A percentile compares a stretch with the other conserved stretches of the same genome.
Conservation (phyloP, 306 rosid genomes). For the Dalbergia cochinchinensis region DNA sequence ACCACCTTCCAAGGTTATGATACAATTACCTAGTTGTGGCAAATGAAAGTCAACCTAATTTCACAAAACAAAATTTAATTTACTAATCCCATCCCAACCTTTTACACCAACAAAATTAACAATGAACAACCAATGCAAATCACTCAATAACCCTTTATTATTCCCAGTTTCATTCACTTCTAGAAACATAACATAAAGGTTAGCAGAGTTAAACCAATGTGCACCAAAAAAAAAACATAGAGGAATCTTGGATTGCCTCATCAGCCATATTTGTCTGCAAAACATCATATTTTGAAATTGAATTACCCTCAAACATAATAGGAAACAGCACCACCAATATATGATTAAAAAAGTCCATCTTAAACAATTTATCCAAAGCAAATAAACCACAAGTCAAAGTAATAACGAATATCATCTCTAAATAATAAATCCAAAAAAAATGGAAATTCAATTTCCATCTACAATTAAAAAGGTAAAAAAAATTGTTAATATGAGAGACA, state of each 20-base stretch:
- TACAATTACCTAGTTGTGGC: not conserved
- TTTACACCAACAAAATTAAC: not conserved
- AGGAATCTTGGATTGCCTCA: not conserved
- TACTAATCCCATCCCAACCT: conserved; percentile 1
- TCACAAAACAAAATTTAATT: not conserved
- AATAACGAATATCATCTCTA: too few relatives aligned
- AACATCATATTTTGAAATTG: not conserved
- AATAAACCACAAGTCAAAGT: too few relatives aligned
- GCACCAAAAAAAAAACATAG: not conserved
- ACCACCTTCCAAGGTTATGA: not conserved
- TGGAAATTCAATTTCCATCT: too few relatives aligned
- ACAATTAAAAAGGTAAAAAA: too few relatives aligned
- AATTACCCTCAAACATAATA: not conserved
- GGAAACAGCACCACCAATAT: not conserved
- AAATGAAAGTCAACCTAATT: conserved; percentile 26
- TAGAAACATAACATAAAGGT: not conserved
- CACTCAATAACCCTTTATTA: not conserved
- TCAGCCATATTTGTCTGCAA: not conserved
- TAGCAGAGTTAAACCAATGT: not conserved
- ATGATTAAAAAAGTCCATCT: not conserved
- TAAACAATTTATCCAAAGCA: too few relatives aligned
- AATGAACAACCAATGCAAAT: not conserved
- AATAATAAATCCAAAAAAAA: too few relatives aligned
- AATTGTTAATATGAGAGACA: conserved; percentile 65
- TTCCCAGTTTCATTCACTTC: not conserved